A percentile compares a stretch with the other conserved stretches of the same genome.
These are phyloP conservation scores for Pythium coloratum DNA, from an alignment of 352 stramenopile species.

Conservation along the genomic window DNA sequence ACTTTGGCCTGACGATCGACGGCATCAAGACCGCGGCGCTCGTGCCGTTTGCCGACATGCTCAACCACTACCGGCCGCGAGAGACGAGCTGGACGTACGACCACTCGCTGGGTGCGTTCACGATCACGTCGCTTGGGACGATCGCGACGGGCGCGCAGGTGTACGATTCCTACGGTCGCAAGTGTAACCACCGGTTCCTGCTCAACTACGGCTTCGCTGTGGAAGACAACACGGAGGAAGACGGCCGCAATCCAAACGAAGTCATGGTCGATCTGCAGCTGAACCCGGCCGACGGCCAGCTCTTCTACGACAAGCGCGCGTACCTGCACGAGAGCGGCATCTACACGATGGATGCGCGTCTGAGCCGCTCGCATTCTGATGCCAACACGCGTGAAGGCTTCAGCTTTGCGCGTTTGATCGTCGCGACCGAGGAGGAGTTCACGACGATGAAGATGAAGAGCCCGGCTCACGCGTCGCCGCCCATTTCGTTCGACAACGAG, in stretches of 20 bases:
- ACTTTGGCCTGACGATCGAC: constrained; percentile 98
- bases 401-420: constrained; percentile 83
- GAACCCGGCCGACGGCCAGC: constrained; percentile 51
- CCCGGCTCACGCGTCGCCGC: constrained; percentile 71
- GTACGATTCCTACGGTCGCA: constrained; percentile 99
- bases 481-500: constrained; percentile 86
- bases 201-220: constrained; percentile 99
- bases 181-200: constrained; percentile 99
- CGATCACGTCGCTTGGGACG: constrained; percentile 85
- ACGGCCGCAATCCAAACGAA: constrained; percentile 98
- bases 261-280: constrained; percentile 89
- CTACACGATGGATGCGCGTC: constrained; percentile 84
- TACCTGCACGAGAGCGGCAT: constrained; percentile 87
- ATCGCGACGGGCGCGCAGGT: constrained; percentile 91
- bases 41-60: constrained; percentile 99
- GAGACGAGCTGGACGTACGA: constrained; percentile 95
- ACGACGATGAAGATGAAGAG: constrained; percentile 79
- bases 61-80: constrained; percentile 98
- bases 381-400: constrained; percentile 85
- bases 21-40: constrained; percentile 96
- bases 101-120: constrained; percentile 82
- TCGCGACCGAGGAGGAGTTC: constrained; percentile 84
- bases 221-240: constrained; percentile 97
- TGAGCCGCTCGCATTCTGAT: constrained; percentile 85
- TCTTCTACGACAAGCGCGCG: constrained; percentile 84